Evolutionary conservation across 176 grass and related monocot species (phyloP), one percentile per base, ranked within the genome.

Genomic region (Carex kokanica): DNA sequence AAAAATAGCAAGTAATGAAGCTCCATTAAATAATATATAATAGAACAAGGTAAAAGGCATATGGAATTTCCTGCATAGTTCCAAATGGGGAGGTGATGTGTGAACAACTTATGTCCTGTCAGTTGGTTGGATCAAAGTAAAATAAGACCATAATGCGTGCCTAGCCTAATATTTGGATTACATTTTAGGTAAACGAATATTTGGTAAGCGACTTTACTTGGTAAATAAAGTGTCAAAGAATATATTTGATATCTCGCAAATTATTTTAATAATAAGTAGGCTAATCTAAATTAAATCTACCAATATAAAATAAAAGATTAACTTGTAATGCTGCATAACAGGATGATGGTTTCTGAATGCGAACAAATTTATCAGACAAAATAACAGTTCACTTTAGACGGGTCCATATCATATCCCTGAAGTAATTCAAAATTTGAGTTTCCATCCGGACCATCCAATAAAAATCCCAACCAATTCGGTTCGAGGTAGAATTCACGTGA

Each of bases 51-150:
- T 8, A 32, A 34, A 7, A 36, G 12, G 4, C 64, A 67, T 29
- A 29, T 68, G 64, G 38, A 68, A 68, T 36, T 68, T 68, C 64
- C 11, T 15, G 29, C 17, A 38, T 68, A 68, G 13, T 8, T 67
- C 64, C 14, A 36, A 17, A 11, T 45, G 20, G 2, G 32, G 20
- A 74, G 13, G 11, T 51, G 70, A 74, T 74, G 13, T 52, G 21
- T 7, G 12, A 74, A 74, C 43, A 49, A 52, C 70, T 74, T 20
- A 25, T 74, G 70, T 74, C 70, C 52, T 27, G 21, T 74, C 70
- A 52, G 43, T 74, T 27, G 5, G 70, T 52, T 49, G 69, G n/a
- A 20, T 23, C 43, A 51, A 51, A 52, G 0, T 9, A 73, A 67
- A 67, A 17, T 43, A 20, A n/a, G 2, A 74, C 23, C 0, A 47